These are phyloP conservation scores for Pichia inconspicua DNA, from an alignment of 1,139 yeast species.

Conservation along the genomic window DNA sequence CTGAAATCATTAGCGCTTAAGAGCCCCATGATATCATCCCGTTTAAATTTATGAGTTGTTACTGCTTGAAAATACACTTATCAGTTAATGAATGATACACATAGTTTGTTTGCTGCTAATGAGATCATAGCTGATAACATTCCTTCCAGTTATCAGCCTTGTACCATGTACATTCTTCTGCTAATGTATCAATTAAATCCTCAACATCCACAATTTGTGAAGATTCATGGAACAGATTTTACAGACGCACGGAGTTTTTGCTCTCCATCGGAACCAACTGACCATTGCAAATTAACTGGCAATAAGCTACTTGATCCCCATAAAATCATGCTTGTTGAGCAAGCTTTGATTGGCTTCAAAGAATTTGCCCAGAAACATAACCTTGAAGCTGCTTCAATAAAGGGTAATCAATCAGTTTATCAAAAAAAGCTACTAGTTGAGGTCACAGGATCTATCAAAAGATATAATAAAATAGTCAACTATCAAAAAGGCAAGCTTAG, in stretches of 20 bases:
- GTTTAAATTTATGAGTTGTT: too few relatives aligned
- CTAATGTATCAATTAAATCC: constrained; percentile 2
- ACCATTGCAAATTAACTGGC: constrained; percentile 7
- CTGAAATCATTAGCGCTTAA: too few relatives aligned
- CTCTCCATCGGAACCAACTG: neutral
- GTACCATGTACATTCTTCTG: constrained; percentile 7
- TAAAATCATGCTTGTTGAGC: constrained; percentile 13
- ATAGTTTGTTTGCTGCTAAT: neutral
- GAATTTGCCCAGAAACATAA: neutral
- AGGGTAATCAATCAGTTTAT: constrained; percentile 12
- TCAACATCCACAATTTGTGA: neutral
- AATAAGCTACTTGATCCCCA: constrained; percentile 1
- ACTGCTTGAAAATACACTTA: neutral
- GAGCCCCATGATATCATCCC: too few relatives aligned
- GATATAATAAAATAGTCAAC: constrained; percentile 16
- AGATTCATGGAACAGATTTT: constrained; percentile 18
- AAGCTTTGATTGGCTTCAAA: neutral
- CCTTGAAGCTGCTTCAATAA: neutral
- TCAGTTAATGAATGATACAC: neutral
- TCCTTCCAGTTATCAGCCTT: neutral
- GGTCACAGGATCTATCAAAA: constrained; percentile 13
- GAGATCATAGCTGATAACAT: neutral
- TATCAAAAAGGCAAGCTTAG: constrained; percentile 9
- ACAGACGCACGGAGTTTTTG: constrained; percentile 8
- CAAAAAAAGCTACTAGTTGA: constrained; percentile 14